Conservation (phyloP, 345 rosid species). For the Noccaea caerulescens region DNA sequence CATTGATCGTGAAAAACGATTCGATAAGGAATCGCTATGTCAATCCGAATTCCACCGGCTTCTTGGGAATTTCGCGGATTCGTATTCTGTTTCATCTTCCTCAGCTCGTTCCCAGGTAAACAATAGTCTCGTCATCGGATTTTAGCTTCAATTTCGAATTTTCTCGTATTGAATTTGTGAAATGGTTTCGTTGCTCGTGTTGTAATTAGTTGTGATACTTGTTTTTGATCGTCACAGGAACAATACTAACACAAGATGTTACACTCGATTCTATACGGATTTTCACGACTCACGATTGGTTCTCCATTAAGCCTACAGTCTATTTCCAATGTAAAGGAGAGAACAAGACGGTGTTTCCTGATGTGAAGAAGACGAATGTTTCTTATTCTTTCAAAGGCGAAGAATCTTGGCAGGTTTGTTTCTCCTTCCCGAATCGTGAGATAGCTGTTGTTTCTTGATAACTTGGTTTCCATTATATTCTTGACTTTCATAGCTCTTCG, state of each 20-base stretch:
- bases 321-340: conserved; percentile 72
- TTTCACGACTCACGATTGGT: conserved; percentile 59
- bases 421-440: background rate
- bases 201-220: background rate
- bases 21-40: conserved; percentile 34
- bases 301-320: conserved; percentile 53
- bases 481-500: background rate
- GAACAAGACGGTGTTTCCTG: conserved; percentile 60
- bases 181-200: background rate
- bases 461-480: background rate
- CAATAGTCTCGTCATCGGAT: background rate
- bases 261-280: conserved; percentile 60
- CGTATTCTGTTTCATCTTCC: conserved; percentile 30
- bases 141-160: conserved; percentile 10
- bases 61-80: conserved; percentile 31
- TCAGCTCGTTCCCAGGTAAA: conserved; percentile 40
- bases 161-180: background rate
- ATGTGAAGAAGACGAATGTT: conserved; percentile 50
- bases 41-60: conserved; percentile 18
- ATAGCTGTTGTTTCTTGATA: background rate
- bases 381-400: conserved; percentile 62
- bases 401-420: conserved; percentile 81
- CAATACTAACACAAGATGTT: conserved; percentile 52
- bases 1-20: conserved; percentile 3
- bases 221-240: conserved; percentile 43